Evolutionary conservation across 345 rosid genomes (phyloP), one percentile per base, ranked within the genome.

Genomic region (Streptanthus diversifolius): DNA sequence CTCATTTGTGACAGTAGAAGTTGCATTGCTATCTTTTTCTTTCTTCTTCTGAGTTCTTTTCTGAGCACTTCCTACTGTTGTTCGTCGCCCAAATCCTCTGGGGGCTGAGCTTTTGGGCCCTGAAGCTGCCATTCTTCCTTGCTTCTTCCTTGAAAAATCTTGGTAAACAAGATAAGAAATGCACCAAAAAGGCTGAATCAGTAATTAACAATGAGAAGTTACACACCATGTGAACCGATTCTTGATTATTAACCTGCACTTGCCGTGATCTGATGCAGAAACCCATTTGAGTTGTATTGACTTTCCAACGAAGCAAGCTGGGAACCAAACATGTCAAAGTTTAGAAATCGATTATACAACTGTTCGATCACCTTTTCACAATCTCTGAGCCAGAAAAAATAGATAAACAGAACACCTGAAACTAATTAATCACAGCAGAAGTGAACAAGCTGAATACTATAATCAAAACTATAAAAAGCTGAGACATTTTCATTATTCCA

Each of bases 71-170:
- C 88, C 82, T 27, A 63, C 80, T 4, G 85, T 81, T 45, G 76
- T 40, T 78, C 82, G 82, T 3, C 84, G 79, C 51, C 71, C 67
- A 60, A 84, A 85, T 11, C 92, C 88, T 83, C 84, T 85, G 0
- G 87, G 63, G 59, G 73, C 40, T 59, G 88, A 74, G 48, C 76
- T 82, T 82, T 77, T 83, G 11, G 90, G 73, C 51, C 80, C 81
- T 17, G 85, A 79, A 39, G 76, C 66, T 8, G 90, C 70, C 30
- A 51, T 45, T 70, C 63, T 88, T 75, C 81, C 84, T 36, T 67
- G 88, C 77, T 82, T 93, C 84, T 81, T 83, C 82, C 73, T 82
- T 9, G 90, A 80, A 82, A 86, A 93, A 80, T 90, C 98, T 90
- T 80, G n/a, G 27, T 63, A 35, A 48, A 63, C 56, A 40, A 44